Evolutionary conservation across 1,284 basidiomycete species (phyloP), one percentile per base, ranked within the genome.

Genomic region (Cryptococcus neoformans): DNA sequence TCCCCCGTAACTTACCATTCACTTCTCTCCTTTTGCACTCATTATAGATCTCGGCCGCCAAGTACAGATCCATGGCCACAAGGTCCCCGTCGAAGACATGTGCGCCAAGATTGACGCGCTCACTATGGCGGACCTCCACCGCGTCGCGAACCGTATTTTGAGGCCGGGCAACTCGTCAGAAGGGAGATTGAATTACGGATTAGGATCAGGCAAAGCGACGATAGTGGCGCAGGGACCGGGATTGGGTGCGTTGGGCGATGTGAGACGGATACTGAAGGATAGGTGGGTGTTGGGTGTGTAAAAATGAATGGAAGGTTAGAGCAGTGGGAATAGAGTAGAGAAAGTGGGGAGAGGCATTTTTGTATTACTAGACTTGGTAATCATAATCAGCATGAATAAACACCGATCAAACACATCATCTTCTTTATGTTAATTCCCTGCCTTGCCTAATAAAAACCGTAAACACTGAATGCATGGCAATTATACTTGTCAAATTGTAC

Each of bases 41-140:
- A n/a, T 17, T 21, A 10, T 49, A 74, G 81, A 83, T 60, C 72
- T 82, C 28, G 81, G 81, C n/a, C 71, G 78, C 17, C 80, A 96
- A 85, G 84, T 95, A 44, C 85, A 97, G 65, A 89, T 95, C n/a
- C 92, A 96, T 70, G 85, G 87, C 55, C 86, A 88, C 68, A 93
- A 90, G 75, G 84, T 97, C 46, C 85, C 89, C 4, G 83, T 95
- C 28, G 83, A 86, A 37, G 93, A 98, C 75, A 98, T 98, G 95
- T 90, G 88, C 59, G 85, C 84, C 10, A 87, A 87, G 73, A 92
- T 99, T 62, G 92, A 95, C 76, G 80, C 82, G 47, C 85, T 99
- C 53, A 87, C 87, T 16, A 73, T 88, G 10, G 49, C 73, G 66
- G 75, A 77, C 54, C 63, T 78, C 9, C 73, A 72, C 55, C 67